Percentiles rank a stretch among this genome's conserved stretches.
Evolutionary conservation across 306 rosid species (phyloP).

Genomic region (Acacia melanoxylon): DNA sequence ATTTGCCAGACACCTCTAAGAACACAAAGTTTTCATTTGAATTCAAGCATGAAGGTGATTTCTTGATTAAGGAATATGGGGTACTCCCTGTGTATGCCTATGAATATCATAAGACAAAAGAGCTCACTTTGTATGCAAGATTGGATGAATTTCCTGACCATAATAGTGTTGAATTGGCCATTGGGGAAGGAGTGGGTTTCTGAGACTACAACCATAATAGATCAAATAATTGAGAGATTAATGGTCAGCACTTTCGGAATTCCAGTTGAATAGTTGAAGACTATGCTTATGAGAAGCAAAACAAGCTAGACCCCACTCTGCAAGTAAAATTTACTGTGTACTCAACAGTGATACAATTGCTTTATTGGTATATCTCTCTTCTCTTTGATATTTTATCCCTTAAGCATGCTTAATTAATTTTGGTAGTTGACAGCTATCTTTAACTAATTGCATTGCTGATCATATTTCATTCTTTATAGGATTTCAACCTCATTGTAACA

Average conservation of each 20-base stretch:
- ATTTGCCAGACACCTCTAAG: no score
- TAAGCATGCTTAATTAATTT: not conserved
- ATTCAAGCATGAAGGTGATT: not conserved
- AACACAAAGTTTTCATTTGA: no score
- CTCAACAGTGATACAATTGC: not conserved
- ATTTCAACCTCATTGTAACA: not conserved
- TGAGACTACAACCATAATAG: not conserved
- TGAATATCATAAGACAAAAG: not conserved
- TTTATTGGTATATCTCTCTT: not conserved
- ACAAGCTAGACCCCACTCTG: not conserved
- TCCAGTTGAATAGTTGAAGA: no score
- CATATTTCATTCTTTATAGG: not conserved
- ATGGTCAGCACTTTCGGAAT: not conserved
- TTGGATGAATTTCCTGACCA: not conserved
- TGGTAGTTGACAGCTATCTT: not conserved
- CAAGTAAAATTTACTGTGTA: not conserved
- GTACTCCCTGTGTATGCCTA: not conserved
- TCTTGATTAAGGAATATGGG: not conserved
- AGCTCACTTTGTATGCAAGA: not conserved
- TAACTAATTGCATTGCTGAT: not conserved
- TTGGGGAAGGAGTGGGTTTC: not conserved
- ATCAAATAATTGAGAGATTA: not conserved
- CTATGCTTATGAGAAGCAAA: no score
- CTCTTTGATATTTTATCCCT: not conserved
- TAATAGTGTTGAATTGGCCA: not conserved